phyloP scores from a whole-genome alignment of 2,329 filamentous ascomycete genomes.

The Neofusicoccum cordaticola region DNA sequence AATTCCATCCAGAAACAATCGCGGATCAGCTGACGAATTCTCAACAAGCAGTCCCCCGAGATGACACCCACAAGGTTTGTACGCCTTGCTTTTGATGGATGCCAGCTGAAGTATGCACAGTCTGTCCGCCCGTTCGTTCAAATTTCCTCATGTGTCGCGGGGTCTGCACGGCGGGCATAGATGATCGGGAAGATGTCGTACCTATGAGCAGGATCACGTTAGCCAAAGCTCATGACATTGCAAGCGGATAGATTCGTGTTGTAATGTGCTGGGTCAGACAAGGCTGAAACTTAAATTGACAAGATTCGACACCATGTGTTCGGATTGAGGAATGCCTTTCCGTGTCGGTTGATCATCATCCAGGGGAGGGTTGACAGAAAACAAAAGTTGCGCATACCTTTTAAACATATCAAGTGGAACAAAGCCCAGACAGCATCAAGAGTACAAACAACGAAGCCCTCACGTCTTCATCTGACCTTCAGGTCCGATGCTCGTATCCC shows the following conservation, averaged over 20 bases:
- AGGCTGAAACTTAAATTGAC: constrained; percentile 65
- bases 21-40: constrained; percentile 63
- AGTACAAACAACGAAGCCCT: no score
- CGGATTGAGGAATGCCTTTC: constrained; percentile 68
- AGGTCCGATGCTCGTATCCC: no score
- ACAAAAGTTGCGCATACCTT: constrained; percentile 41
- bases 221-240: neutral
- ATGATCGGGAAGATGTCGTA: constrained; percentile 3
- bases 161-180: constrained; percentile 12
- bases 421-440: neutral
- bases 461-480: neutral
- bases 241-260: constrained; percentile 11
- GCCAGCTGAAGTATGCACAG: constrained; percentile 50
- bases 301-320: constrained; percentile 62
- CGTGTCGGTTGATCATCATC: constrained; percentile 64
- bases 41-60: constrained; percentile 62
- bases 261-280: constrained; percentile 53
- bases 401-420: constrained; percentile 24
- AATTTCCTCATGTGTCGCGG: constrained; percentile 55
- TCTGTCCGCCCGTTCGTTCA: constrained; percentile 71
- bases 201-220: neutral
- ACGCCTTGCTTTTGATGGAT: constrained; percentile 57
- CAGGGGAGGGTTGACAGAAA: constrained; percentile 26
- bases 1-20: constrained; percentile 7
- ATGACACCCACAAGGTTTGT: constrained; percentile 62